phyloP scores from a whole-genome alignment of 2,329 filamentous ascomycete species.

The Colletotrichum lini region DNA sequence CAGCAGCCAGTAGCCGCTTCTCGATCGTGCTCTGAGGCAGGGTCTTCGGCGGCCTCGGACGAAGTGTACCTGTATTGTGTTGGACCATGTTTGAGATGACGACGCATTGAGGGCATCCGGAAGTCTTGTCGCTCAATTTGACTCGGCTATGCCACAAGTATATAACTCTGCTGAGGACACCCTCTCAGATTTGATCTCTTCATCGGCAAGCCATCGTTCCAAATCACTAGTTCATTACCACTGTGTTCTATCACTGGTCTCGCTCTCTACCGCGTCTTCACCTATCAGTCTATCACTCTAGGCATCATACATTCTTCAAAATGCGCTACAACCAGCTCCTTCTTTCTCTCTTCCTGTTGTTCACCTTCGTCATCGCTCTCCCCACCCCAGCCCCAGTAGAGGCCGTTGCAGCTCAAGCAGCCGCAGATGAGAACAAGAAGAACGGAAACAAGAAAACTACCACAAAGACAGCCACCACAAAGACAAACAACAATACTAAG shows the following conservation, averaged over 20 bases:
- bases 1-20: constrained; percentile 2
- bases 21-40: constrained; percentile 1
- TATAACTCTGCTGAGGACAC: constrained; percentile 15
- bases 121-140: background rate
- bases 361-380: constrained; percentile 26
- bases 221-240: background rate
- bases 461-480: background rate
- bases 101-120: constrained; percentile 8
- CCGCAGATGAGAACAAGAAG: background rate
- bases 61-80: constrained; percentile 7
- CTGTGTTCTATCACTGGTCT: background rate
- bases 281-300: background rate
- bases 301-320: background rate
- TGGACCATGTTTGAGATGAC: constrained; percentile 25
- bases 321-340: constrained; percentile 27
- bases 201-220: background rate
- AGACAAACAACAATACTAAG: background rate
- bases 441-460: background rate
- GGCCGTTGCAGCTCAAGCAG: background rate
- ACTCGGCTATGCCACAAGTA: background rate
- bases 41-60: constrained; percentile 9
- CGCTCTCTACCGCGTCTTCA: background rate
- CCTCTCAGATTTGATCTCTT: fast-evolving
- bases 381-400: constrained; percentile 14
- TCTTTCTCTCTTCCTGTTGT: constrained; percentile 23